phyloP scores from a whole-genome alignment of 2,329 filamentous ascomycete genomes.

The Alternaria angustiovoidea region DNA sequence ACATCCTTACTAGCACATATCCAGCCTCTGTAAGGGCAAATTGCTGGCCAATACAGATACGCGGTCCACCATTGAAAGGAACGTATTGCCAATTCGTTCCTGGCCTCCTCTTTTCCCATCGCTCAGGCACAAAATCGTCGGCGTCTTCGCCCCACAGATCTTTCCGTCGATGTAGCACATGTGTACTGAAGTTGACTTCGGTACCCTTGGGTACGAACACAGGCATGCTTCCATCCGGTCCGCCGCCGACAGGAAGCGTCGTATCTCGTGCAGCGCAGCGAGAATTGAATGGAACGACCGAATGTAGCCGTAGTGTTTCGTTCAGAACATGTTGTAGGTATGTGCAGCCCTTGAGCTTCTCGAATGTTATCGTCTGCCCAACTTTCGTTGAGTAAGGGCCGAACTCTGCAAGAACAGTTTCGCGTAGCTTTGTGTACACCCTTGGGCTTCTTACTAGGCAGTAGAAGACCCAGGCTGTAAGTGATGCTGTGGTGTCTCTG shows the following conservation, averaged over 20 bases:
- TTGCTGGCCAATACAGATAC: constrained; percentile 33
- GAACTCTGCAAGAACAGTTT: constrained; percentile 44
- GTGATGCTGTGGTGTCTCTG: constrained; percentile 57
- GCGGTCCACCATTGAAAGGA: constrained; percentile 37
- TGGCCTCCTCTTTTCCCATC: constrained; percentile 25
- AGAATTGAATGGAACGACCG: constrained; percentile 32
- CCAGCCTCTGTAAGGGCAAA: constrained; percentile 28
- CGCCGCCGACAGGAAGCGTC: constrained; percentile 39
- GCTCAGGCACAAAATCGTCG: constrained; percentile 32
- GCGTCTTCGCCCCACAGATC: constrained; percentile 36
- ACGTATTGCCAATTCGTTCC: constrained; percentile 28
- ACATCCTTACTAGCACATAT: constrained; percentile 14
- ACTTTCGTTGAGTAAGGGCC: constrained; percentile 35
- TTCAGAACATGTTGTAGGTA: constrained; percentile 36
- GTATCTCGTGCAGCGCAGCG: constrained; percentile 34
- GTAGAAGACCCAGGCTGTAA: constrained; percentile 56
- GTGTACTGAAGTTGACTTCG: constrained; percentile 17
- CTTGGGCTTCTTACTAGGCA: constrained; percentile 34
- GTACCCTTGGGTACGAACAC: constrained; percentile 31
- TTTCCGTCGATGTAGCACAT: constrained; percentile 28
- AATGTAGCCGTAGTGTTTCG: constrained; percentile 35
- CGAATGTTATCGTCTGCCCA: constrained; percentile 14
- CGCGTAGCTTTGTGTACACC: constrained; percentile 50
- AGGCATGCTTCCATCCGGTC: constrained; percentile 30
- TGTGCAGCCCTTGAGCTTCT: constrained; percentile 12